Base-by-base conservation (phyloP, 495 filamentous ascomycete genomes). In the Trichoderma virens region DNA sequence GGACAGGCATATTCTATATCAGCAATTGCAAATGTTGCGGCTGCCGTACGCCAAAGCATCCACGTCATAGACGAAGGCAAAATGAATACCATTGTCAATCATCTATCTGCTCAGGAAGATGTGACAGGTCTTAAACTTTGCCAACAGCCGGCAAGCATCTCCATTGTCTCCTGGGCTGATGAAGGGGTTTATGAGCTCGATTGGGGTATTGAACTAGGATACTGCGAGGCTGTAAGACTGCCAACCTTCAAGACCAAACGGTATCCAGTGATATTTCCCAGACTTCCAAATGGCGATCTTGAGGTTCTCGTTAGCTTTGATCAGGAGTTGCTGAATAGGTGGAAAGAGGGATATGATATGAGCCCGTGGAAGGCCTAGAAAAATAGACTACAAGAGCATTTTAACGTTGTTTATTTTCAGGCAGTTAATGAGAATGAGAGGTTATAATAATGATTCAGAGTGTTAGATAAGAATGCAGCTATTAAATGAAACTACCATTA, bases 121-220 rank as follows among this genome's bases (percentile, higher is more conserved):
- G 32, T 64, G 23, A 60, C 32, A 5, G 61, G 59, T 20, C 65
- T 73, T 8, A 66, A 63, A 13, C 25, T 82, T 73, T 41, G 85
- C 77, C 38, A 71, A 85, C 41, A 84, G 80, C 20, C 80, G 77
- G 63, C 84, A 78, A 28, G 80, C 81, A 18, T 90, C 81, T 88
- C 88, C 78, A 32, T 91, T 85, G 76, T 91, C 85, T 76, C 77
- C 6, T 73, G 72, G 70, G 72, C 72, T 4, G 70, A 70, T 16
- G 65, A 72, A 34, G 31, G 32, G 18, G 51, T 64, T 2, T 73
- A 72, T n/a, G 68, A 67, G 27, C 60, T 73, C 1, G 64, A 72
- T 45, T 73, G 70, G 70, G 72, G 72, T 11, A 27, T 56, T 25
- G 45, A 41, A 1, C 31, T 72, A 13, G 72, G 70, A 2, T 62